phyloP scores from a whole-genome alignment of 2,329 filamentous ascomycete genomes.

The Magnaporthales sp. region DNA sequence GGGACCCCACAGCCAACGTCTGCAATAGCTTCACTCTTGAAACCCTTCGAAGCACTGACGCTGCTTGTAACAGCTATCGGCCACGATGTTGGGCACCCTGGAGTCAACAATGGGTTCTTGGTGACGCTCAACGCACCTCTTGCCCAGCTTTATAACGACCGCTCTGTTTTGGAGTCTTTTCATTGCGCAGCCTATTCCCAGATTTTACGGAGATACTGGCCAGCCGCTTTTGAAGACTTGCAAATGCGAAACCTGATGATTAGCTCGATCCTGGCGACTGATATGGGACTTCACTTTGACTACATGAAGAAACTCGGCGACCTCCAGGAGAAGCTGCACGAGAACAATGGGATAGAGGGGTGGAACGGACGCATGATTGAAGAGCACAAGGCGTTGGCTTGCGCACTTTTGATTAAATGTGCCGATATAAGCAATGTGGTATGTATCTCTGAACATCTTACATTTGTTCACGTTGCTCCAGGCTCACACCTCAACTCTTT shows the following conservation, averaged over 20 bases:
- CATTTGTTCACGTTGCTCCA: neutral
- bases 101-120: constrained; percentile 95
- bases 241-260: constrained; percentile 88
- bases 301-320: constrained; percentile 88
- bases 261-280: constrained; percentile 92
- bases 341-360: constrained; percentile 55
- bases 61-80: constrained; percentile 93
- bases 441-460: constrained; percentile 29
- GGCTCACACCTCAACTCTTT: neutral
- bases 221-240: constrained; percentile 65
- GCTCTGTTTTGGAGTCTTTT: constrained; percentile 92
- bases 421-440: constrained; percentile 98
- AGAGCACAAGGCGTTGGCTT: constrained; percentile 71
- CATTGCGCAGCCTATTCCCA: constrained; percentile 97
- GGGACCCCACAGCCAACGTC: constrained; percentile 33
- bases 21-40: constrained; percentile 66
- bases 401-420: constrained; percentile 91
- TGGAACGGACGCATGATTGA: constrained; percentile 73
- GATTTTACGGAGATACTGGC: constrained; percentile 89
- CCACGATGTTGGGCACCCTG: constrained; percentile 94
- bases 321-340: constrained; percentile 68
- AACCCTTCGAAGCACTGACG: constrained; percentile 80
- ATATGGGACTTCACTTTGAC: constrained; percentile 95
- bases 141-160: constrained; percentile 93
- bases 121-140: constrained; percentile 86